Percentiles rank a stretch among this genome's conserved stretches.
These are phyloP conservation scores for Zychaea mexicana DNA, from an alignment of 371 early-diverging fungal genomes.

Conservation along the genomic window DNA sequence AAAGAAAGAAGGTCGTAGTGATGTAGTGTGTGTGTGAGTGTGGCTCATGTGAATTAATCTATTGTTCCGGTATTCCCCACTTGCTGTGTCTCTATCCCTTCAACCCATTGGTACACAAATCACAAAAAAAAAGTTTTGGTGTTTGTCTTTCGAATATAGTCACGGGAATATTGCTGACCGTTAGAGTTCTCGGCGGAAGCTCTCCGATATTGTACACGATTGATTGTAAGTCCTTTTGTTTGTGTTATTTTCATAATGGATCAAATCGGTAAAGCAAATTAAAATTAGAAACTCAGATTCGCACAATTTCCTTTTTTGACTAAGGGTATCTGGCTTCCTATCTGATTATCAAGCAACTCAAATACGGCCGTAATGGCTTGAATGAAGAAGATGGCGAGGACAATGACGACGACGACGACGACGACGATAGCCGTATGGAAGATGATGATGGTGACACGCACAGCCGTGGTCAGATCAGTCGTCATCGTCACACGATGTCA, in stretches of 20 bases:
- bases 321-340: slow-evolving; percentile 52
- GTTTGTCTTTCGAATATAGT: slow-evolving; percentile 48
- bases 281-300: neutral
- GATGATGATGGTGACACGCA: neutral
- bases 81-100: too few species aligned
- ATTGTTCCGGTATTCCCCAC: neutral
- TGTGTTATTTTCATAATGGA: too few species aligned
- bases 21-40: neutral
- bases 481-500: too few species aligned
- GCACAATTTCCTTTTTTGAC: neutral
- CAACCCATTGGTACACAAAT: too few species aligned
- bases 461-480: too few species aligned
- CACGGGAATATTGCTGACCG: slow-evolving; percentile 37
- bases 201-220: slow-evolving; percentile 48
- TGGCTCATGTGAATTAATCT: neutral
- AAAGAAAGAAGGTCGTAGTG: too few species aligned
- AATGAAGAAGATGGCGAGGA: slow-evolving; percentile 23
- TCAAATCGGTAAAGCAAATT: too few species aligned
- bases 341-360: slow-evolving; percentile 48
- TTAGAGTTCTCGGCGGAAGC: slow-evolving; percentile 35
- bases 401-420: slow-evolving; percentile 9
- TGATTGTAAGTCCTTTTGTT: slow-evolving; percentile 37
- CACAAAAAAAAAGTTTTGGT: slow-evolving; percentile 37
- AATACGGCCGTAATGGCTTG: slow-evolving; percentile 17
- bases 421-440: neutral